Base-by-base conservation (phyloP, 1,284 basidiomycete genomes). In the Volvariella volvacea region DNA sequence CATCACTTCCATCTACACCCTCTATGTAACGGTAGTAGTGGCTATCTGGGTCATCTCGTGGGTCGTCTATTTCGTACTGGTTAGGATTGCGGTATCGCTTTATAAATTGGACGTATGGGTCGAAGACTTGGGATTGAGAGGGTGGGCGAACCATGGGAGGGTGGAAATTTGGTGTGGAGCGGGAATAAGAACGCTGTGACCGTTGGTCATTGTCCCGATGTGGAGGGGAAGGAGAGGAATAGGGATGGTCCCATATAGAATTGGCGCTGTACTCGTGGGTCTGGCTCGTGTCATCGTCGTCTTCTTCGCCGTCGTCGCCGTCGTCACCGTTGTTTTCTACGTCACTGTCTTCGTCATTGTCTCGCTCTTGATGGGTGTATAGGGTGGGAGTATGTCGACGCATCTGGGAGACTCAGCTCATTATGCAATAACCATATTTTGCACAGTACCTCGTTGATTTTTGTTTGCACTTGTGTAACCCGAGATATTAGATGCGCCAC, bases 31-130 rank as follows among this genome's bases (percentile, higher is more conserved):
- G 79, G 61, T 83, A 84, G 59, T 83, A 86, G 54, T 85, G 80
- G 50, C 72, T 80, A 57, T 88, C 84, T 17, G 82, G 80, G 56
- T 88, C 85, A 55, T 78, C 78, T 45, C 80, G 74, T 21, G 78
- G 74, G 59, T 87, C 82, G 50, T 82, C 80, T 42, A 75, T 71
- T 42, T 73, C 64, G 25, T 12, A 6, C 34, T 36, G 34, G 32
- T 51, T 48, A 31, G 48, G 49, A 20, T 70, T 76, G 56, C 83
- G 74, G 62, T 88, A 88, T 33, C 83, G 71, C 50, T 74, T 76
- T 34, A 88, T 76, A 59, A 88, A 88, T 56, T 87, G 83, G 21
- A 81, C 79, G 62, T 88, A 88, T 22, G 85, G 73, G 56, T 84
- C 78, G 12, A 28, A 37, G 14, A 33, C 38, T 75, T 25, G 68